A percentile compares a stretch with the other conserved stretches of the same genome.
Conservation (phyloP, 73 alveolate species). For the Symbiodinium pilosum region DNA sequence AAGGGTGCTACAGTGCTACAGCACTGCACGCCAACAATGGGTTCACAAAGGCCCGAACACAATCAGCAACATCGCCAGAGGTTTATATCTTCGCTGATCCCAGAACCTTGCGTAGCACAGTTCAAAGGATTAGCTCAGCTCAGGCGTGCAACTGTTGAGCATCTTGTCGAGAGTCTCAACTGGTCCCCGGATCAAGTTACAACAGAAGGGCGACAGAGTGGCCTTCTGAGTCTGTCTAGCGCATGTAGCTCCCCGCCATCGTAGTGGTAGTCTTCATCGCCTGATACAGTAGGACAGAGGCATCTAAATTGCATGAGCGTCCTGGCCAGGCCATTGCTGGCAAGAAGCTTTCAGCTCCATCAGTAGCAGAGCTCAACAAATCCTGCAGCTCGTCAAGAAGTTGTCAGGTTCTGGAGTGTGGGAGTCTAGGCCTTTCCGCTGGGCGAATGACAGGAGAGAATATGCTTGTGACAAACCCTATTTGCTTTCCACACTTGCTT, state of each 20-base stretch:
- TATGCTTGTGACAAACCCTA: too few species aligned
- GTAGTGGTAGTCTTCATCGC: conserved; percentile 1
- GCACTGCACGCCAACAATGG: too few species aligned
- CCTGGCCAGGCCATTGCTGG: not conserved
- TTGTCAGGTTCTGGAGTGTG: too few species aligned
- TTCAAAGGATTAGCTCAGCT: too few species aligned
- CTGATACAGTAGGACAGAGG: not conserved
- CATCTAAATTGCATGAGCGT: not conserved
- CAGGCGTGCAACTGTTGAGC: too few species aligned
- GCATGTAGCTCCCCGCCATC: conserved; percentile 4
- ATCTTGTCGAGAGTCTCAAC: too few species aligned
- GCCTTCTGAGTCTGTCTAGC: conserved; percentile 1
- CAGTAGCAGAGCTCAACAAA: not conserved
- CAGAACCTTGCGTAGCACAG: not conserved
- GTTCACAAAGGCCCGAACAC: not conserved
- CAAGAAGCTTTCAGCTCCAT: conserved; percentile 1
- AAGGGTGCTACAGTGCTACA: too few species aligned
- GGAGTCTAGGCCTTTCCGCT: too few species aligned
- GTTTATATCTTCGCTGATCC: not conserved
- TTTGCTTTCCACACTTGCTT: too few species aligned
- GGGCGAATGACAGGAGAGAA: too few species aligned
- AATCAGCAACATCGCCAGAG: not conserved
- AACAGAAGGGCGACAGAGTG: not conserved
- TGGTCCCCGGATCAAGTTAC: too few species aligned
- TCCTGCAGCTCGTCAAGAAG: too few species aligned